Evolutionary conservation across 1,284 basidiomycete species (phyloP).

Genomic region (Ganoderma resinaceum): DNA sequence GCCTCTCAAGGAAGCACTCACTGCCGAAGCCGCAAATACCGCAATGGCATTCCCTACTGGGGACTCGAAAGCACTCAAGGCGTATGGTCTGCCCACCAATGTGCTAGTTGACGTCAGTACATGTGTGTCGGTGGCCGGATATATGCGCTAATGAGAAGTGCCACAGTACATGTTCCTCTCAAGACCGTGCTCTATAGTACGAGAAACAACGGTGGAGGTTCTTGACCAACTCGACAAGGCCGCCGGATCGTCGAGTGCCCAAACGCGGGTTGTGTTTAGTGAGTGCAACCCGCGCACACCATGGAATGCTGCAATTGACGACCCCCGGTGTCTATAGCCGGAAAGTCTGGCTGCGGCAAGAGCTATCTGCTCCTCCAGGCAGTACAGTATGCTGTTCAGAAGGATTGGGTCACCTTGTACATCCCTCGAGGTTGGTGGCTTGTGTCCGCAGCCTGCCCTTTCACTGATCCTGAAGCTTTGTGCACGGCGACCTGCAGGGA

Average conservation of each 20-base stretch:
- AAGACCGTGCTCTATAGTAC: constrained; percentile 70
- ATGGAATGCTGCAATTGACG: background rate
- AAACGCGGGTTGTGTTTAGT: constrained; percentile 69
- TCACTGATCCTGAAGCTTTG: background rate
- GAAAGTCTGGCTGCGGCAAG: constrained; percentile 85
- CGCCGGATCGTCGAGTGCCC: constrained; percentile 51
- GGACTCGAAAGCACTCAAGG: constrained; percentile 57
- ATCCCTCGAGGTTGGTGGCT: constrained; percentile 75
- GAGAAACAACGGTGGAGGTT: constrained; percentile 63
- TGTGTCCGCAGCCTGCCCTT: constrained; percentile 3
- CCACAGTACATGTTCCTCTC: constrained; percentile 70
- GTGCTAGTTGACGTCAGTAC: constrained; percentile 66
- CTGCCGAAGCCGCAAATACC: constrained; percentile 46
- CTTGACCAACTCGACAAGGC: constrained; percentile 54
- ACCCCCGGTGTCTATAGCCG: constrained; percentile 54
- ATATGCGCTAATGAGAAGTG: background rate
- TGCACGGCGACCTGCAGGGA: constrained; percentile 47
- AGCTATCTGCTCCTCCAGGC: constrained; percentile 84
- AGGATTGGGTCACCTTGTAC: constrained; percentile 88
- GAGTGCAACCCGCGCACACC: constrained; percentile 35
- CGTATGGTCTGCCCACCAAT: constrained; percentile 72
- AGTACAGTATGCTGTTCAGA: constrained; percentile 73
- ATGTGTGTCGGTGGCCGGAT: background rate
- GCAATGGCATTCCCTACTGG: constrained; percentile 50
- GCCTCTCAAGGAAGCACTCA: constrained; percentile 45